Base-by-base conservation (phyloP, 495 filamentous ascomycete genomes). In the Talaromyces wortmannii region DNA sequence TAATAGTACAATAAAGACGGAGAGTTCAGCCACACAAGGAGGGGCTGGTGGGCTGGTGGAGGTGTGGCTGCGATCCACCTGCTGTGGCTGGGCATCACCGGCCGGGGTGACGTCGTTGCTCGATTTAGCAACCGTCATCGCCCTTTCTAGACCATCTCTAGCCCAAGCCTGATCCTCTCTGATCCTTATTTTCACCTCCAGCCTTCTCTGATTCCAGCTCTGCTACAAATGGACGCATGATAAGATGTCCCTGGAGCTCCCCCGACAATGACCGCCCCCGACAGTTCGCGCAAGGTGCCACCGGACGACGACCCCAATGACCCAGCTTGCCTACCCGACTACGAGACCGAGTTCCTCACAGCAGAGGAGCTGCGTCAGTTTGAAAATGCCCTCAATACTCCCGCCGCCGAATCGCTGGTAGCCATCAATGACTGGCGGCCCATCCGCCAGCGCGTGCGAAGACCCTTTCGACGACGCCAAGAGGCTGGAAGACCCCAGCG, bases 351-450 rank as follows among this genome's bases (percentile, higher is more conserved):
- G 45, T 91, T 90, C 60, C 73, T 90, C 60, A 61, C 78, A 61
- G 68, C 79, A 42, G 65, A 71, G 61, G 76, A 82, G 59, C 63
- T 81, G 46, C 67, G 66, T 7, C 68, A 68, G 32, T 81, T 81
- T 67, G 77, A 77, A 52, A 74, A 72, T 47, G 78, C 78, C 30
- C 57, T 81, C 53, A 73, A 67, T 30, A 76, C 74, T 29, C 75
- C 76, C 5, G 78, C 78, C 57, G 70, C 71, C 1, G 67, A 69
- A 31, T 69, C 77, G 17, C 61, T 92, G 55, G 80, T 84, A 7
- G 89, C 90, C 30, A 78, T 88, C 59, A 92, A 90, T 65, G 90
- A 94, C 73, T 94, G 89, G 90, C 83, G 85, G 4, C 90, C 90
- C 2, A 81, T 95, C 30, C 80, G 84, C 52, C 81, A 89, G 59